Evolutionary conservation across 176 grass and related monocot species (phyloP).

Genomic region (Avena sativa): DNA sequence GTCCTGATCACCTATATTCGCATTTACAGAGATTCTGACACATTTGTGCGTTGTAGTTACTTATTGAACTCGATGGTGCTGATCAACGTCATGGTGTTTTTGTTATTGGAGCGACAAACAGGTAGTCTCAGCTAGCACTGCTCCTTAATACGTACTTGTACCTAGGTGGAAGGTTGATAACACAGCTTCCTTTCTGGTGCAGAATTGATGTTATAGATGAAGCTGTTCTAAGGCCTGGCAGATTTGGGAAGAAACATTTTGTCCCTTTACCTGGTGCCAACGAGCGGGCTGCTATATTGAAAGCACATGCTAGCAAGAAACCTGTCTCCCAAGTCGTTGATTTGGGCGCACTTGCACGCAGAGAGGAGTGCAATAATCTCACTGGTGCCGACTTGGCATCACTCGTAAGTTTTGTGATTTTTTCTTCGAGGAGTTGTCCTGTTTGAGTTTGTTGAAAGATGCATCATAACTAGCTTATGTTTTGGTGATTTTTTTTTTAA

Average conservation of each 20-base stretch:
- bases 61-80: slow-evolving; percentile 89
- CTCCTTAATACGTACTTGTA: not conserved
- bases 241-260: slow-evolving; percentile 83
- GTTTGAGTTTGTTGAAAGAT: not conserved
- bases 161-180: not conserved
- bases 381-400: slow-evolving; percentile 81
- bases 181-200: slow-evolving; percentile 14
- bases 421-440: not conserved
- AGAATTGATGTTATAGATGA: slow-evolving; percentile 94
- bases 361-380: slow-evolving; percentile 67
- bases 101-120: slow-evolving; percentile 97
- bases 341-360: slow-evolving; percentile 55
- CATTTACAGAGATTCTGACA: not conserved
- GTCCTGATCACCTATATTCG: not conserved
- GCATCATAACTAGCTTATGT: not conserved
- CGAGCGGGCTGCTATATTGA: slow-evolving; percentile 75
- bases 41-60: slow-evolving; percentile 51
- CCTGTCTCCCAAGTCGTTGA: slow-evolving; percentile 64
- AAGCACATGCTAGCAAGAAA: slow-evolving; percentile 68
- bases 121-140: slow-evolving; percentile 45
- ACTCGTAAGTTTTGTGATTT: slow-evolving; percentile 51
- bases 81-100: slow-evolving; percentile 78
- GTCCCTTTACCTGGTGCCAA: slow-evolving; percentile 73
- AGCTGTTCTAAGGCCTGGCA: slow-evolving; percentile 77
- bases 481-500: not conserved